Base-by-base conservation (phyloP, 2,329 filamentous ascomycete species). In the Bipolaris oryzae region DNA sequence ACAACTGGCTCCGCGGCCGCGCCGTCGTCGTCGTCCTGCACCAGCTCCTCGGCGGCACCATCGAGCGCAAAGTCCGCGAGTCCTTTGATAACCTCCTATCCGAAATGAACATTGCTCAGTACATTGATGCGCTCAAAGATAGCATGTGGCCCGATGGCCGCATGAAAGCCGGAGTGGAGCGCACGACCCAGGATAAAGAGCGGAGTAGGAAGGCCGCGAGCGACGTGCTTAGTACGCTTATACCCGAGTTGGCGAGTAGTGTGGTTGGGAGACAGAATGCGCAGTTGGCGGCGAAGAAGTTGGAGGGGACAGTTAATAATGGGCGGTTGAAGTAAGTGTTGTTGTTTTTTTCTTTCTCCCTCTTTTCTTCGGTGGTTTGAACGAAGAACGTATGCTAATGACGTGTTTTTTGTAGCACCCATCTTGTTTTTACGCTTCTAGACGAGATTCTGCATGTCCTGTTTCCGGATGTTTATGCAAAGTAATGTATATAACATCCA, bases 11-110 rank as follows among this genome's bases (percentile, higher is more conserved):
- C 3, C 90, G 96, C 38, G 96, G 95, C 0, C 88, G 95, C 20
- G 95, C 95, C 0, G 95, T 98, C 1, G 94, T 99, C 4, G 92
- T 99, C 9, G 94, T 99, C 2, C 83, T 99, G 18, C 95, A 99
- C 72, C 95, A 99, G 76, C 85, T 99, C 5, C 86, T 99, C 1
- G 95, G 95, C 13, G 94, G 95, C 20, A 98, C 95, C 0, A 96
- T 99, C 61, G 95, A 99, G 78, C 88, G 93, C 57, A 97, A 96
- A 76, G 90, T 98, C 28, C 88, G 95, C 18, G 95, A 99, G 57
- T 90, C 88, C 51, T 88, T 92, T 39, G 89, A 87, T 63, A 81
- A 84, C 41, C 79, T 96, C 0, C 79, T 91, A 0, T 87, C 91
- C 56, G 93, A 97, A 63, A 90, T 95, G 18, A 87, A 87, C 3